Evolutionary conservation across 768 basidiomycete genomes (phyloP), one percentile per base, ranked within the genome.

Genomic region (Ramaria rubella): DNA sequence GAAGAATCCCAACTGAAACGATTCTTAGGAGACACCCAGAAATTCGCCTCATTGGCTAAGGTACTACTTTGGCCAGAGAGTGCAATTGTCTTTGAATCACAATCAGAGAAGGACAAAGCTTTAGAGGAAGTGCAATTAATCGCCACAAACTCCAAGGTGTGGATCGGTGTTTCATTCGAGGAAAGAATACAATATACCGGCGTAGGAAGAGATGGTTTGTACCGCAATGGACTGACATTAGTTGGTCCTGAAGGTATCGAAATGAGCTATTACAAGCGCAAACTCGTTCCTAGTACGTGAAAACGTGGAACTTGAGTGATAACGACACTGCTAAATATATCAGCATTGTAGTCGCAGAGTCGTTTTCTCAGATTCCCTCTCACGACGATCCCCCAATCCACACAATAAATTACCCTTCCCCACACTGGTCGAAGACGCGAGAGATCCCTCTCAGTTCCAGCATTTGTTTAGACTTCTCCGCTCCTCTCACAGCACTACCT

Each of bases 1-100:
- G 70, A 68, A 30, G 62, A 64, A 5, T 70, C 79, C 2, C 73
- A 71, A 0, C 68, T 92, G 15, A 65, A 81, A 0, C 80, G 85
- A 59, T 92, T 80, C 67, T 75, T 90, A n/a, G 31, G 44, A 0
- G 88, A 87, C 67, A 82, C 77, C 3, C 62, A 63, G 42, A 74
- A 64, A n/a, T 62, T 84, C 55, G 72, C 70, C 7, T 65, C 52
- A 5, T 46, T 60, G 4, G 83, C 86, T 0, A 76, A 78, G 40
- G 64, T 93, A 15, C 63, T 90, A 15, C 71, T 93, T 1, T 92
- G 90, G 88, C 89, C 90, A 0, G 90, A 92, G 68, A 83, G 83
- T 5, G 88, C 89, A 0, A 81, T 92, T 0, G 67, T 72, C 1
- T 93, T 93, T 64, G 71, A 74, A 31, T 78, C 75, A 31, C 67